These are phyloP conservation scores for Sphagnum tenellum DNA, from an alignment of 225 moss, liverwort and hornwort species.

Conservation along the genomic window DNA sequence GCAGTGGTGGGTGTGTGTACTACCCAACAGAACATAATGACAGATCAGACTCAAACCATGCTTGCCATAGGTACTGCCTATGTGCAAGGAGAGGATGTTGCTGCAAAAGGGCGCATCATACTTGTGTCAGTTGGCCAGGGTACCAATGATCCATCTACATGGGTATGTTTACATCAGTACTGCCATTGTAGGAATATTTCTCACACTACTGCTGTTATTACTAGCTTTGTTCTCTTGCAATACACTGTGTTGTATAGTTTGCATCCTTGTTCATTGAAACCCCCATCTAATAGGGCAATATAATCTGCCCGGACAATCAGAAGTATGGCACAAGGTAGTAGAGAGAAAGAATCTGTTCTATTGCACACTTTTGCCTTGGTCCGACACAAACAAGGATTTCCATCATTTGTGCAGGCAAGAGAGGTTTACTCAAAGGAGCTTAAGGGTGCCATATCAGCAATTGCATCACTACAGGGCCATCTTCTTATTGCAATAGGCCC, in stretches of 20 bases:
- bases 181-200: too few relatives aligned
- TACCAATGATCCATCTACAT: conserved; percentile 40
- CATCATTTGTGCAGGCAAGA: conserved; percentile 45
- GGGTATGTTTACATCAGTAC: conserved; percentile 19
- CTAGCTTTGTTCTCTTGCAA: too few relatives aligned
- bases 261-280: too few relatives aligned
- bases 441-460: conserved; percentile 96
- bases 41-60: conserved; percentile 74
- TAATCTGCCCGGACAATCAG: too few relatives aligned
- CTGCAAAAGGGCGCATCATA: conserved; percentile 93
- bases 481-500: conserved; percentile 96
- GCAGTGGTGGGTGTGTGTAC: too few relatives aligned
- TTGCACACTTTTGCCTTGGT: too few relatives aligned
- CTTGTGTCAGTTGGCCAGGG: conserved; percentile 81
- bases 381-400: background rate
- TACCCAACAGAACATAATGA: conserved; percentile 35
- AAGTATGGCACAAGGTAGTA: too few relatives aligned
- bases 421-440: conserved; percentile 95
- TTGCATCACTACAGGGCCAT: conserved; percentile 96
- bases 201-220: too few relatives aligned
- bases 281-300: too few relatives aligned
- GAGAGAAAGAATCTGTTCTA: too few relatives aligned
- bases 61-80: conserved; percentile 93
- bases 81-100: conserved; percentile 96
- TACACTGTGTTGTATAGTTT: too few relatives aligned